phyloP scores from a whole-genome alignment of 768 basidiomycete species.

The Xerocomus brunneocitrinus region DNA sequence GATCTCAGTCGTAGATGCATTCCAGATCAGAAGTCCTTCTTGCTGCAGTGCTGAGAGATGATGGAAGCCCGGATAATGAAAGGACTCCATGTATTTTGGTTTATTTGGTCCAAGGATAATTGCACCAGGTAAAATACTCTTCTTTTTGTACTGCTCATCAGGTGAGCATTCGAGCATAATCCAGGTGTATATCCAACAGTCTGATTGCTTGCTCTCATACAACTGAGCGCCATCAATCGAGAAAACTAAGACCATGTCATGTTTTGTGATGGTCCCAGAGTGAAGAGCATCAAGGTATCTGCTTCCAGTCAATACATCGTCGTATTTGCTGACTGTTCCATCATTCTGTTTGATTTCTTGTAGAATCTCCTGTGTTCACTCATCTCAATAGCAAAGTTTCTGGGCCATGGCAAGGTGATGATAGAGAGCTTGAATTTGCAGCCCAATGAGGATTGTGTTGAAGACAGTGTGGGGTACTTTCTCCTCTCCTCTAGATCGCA shows the following conservation, averaged over 20 bases:
- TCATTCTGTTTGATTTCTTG: not conserved
- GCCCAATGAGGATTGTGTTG: not conserved
- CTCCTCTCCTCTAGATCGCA: no score
- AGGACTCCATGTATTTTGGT: no score
- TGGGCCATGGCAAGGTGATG: not conserved
- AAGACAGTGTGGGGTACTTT: not conserved
- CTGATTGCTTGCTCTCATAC: no score
- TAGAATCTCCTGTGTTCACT: not conserved
- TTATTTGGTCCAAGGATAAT: no score
- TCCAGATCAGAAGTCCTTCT: no score
- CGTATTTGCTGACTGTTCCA: not conserved
- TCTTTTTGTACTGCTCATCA: no score
- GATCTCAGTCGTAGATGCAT: no score
- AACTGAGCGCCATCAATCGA: not conserved
- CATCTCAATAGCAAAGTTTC: not conserved
- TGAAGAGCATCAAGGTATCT: not conserved
- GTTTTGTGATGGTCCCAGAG: not conserved
- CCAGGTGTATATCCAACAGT: no score
- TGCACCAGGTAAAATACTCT: no score
- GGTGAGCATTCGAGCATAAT: no score
- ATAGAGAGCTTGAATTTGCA: not conserved
- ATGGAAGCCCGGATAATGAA: no score
- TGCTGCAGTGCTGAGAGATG: no score
- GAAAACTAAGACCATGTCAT: not conserved
- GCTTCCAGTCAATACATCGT: not conserved